Percentiles rank a stretch among this genome's conserved stretches.
These are phyloP conservation scores for Juglanconis oblonga DNA, from an alignment of 2,329 filamentous ascomycete species.

Conservation along the genomic window DNA sequence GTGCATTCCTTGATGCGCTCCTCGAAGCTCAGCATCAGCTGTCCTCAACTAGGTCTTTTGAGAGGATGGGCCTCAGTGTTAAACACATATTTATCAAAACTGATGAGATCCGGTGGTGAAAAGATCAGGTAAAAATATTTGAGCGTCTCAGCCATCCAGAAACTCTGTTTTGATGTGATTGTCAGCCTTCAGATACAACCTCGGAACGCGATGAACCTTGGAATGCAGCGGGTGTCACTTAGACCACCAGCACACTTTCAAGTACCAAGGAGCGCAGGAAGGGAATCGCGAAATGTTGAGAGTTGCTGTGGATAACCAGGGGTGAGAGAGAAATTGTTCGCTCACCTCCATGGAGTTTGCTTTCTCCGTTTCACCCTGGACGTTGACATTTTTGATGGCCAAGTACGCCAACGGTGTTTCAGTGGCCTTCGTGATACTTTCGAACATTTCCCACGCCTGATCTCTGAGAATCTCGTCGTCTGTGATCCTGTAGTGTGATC, in stretches of 20 bases:
- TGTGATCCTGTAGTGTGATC: slow-evolving; percentile 51
- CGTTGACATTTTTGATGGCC: slow-evolving; percentile 48
- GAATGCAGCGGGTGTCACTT: too few species aligned
- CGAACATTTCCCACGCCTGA: slow-evolving; percentile 62
- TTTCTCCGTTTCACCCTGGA: slow-evolving; percentile 30
- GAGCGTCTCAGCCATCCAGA: slow-evolving; percentile 31
- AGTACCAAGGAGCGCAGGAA: not conserved
- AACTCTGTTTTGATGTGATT: slow-evolving; percentile 38
- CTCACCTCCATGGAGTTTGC: slow-evolving; percentile 60
- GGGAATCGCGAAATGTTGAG: not conserved
- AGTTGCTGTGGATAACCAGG: not conserved
- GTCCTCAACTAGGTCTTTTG: too few species aligned
- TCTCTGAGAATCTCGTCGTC: slow-evolving; percentile 54
- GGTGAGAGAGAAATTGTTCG: not conserved
- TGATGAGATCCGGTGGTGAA: slow-evolving; percentile 40
- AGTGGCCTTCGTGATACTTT: slow-evolving; percentile 48
- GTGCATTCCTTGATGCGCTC: too few species aligned
- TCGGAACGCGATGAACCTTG: too few species aligned
- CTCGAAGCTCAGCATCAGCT: too few species aligned
- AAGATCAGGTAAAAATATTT: slow-evolving; percentile 67
- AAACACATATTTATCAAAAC: slow-evolving; percentile 15
- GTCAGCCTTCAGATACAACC: not conserved
- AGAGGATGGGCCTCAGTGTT: slow-evolving; percentile 19
- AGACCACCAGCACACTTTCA: too few species aligned
- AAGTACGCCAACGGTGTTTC: slow-evolving; percentile 49